These are phyloP conservation scores for Trichopus zeylanicus DNA, from an alignment of 116 monocot species.

Conservation along the genomic window DNA sequence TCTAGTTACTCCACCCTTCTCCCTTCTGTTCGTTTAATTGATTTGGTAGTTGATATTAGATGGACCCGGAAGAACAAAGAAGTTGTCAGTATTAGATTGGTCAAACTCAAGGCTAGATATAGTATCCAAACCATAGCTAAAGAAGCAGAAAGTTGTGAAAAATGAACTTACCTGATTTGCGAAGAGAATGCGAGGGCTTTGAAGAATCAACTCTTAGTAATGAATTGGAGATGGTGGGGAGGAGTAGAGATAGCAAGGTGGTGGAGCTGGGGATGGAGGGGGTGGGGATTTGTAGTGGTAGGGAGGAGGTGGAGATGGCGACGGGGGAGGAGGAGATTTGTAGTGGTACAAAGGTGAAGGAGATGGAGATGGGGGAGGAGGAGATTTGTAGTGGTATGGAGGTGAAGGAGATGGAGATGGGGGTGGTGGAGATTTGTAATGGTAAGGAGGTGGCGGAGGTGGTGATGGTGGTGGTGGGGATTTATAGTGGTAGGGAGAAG, in stretches of 20 bases:
- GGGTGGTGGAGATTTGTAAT: not conserved
- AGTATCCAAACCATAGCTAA: too few relatives aligned
- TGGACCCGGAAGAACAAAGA: too few relatives aligned
- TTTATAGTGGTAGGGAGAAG: conserved; percentile 1
- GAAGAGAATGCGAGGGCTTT: not conserved
- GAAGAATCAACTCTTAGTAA: not conserved
- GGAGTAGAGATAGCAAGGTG: not conserved
- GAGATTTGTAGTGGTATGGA: not conserved
- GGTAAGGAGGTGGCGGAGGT: not conserved
- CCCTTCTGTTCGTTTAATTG: too few relatives aligned
- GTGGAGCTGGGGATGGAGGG: not conserved
- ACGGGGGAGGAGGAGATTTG: not conserved
- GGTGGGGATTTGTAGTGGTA: not conserved
- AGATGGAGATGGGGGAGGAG: not conserved
- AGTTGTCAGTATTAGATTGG: too few relatives aligned
- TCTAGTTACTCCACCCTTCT: too few relatives aligned
- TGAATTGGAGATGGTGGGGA: not conserved
- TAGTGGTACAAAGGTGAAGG: not conserved
- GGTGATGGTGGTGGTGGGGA: not conserved
- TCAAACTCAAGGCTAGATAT: too few relatives aligned
- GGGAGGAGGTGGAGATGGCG: not conserved
- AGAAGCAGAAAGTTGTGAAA: too few relatives aligned
- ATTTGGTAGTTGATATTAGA: too few relatives aligned
- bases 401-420: not conserved
- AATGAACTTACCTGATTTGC: too few relatives aligned